Evolutionary conservation across 2,329 filamentous ascomycete species (phyloP).

Genomic region (Ophiocordyceps camponoti-floridani): DNA sequence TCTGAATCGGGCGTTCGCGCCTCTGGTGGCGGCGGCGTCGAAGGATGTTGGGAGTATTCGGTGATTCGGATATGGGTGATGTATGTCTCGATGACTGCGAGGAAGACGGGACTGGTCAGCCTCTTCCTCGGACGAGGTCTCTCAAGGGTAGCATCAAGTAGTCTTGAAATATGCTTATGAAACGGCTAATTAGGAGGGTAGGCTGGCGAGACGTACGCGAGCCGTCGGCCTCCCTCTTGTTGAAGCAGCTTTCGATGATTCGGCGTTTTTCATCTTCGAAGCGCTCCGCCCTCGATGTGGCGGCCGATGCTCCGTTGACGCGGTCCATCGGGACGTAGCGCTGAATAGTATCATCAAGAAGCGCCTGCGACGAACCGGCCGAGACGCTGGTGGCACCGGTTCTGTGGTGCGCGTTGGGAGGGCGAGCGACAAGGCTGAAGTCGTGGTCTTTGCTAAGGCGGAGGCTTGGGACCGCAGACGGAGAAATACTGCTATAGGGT

Average conservation of each 20-base stretch:
- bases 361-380: background rate
- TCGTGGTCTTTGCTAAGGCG: background rate
- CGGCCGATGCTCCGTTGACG: conserved; percentile 18
- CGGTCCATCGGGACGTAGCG: conserved; percentile 16
- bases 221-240: conserved; percentile 73
- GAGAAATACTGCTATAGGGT: too few species aligned
- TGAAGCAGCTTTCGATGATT: conserved; percentile 90
- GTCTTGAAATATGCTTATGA: background rate
- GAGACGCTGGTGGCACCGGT: background rate
- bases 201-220: conserved; percentile 43
- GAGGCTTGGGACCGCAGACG: background rate
- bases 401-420: background rate
- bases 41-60: conserved; percentile 72
- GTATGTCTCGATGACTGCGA: conserved; percentile 55
- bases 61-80: conserved; percentile 90
- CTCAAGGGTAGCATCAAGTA: background rate
- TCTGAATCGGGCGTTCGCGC: conserved; percentile 53
- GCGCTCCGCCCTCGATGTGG: conserved; percentile 45
- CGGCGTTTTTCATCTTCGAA: conserved; percentile 95
- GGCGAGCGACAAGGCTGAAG: background rate
- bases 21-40: conserved; percentile 66
- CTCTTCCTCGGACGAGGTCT: background rate
- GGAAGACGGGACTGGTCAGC: conserved; percentile 3
- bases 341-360: conserved; percentile 5
- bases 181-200: too few species aligned